Evolutionary conservation across 805 yeast genomes (phyloP), one percentile per base, ranked within the genome.

Genomic region (Ogataea philodendri): DNA sequence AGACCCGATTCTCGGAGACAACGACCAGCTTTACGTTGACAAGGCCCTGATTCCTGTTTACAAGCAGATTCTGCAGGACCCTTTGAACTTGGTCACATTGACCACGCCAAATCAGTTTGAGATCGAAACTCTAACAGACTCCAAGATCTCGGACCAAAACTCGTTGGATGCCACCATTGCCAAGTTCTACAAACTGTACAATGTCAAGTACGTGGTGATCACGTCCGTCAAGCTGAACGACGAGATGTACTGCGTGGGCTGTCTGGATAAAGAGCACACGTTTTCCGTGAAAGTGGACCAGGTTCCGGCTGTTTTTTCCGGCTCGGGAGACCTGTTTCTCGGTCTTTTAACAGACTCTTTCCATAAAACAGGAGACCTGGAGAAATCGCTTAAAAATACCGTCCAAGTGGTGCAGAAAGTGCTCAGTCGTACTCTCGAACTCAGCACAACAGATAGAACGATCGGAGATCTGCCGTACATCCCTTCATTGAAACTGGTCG

Each of bases 1-100:
- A 32, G 97, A 90, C 57, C 97, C 97, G 1, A 93, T 90, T 1
- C 62, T 90, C 56, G 97, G 97, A 9, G 97, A 90, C 54, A 81
- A 86, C 49, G 96, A 96, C 1, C 70, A 66, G 39, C 59, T 88
- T 3, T 90, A 90, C 55, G 96, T 90, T 1, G 70, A 70, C 39
- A 71, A 69, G 35, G 70, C 63, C 9, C 69, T 80, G 16, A 63
- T 81, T 0, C 74, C 75, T 0, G 57, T 69, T 2, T 81, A 81
- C 51, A 63, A 66, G 46, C 43, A 64, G 9, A 60, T 80, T n/a
- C 54, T 82, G 22, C 35, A 39, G 9, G 52, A 60, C 4, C 72
- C 72, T 3, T 27, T 22, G 3, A 25, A 35, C 11, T 39, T 47
- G 14, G 70, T 83, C 1, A 65, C 67, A 26, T 48, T 81, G 22